Evolutionary conservation across 805 yeast genomes (phyloP).

Genomic region (Helenozyma baotianmanensis): DNA sequence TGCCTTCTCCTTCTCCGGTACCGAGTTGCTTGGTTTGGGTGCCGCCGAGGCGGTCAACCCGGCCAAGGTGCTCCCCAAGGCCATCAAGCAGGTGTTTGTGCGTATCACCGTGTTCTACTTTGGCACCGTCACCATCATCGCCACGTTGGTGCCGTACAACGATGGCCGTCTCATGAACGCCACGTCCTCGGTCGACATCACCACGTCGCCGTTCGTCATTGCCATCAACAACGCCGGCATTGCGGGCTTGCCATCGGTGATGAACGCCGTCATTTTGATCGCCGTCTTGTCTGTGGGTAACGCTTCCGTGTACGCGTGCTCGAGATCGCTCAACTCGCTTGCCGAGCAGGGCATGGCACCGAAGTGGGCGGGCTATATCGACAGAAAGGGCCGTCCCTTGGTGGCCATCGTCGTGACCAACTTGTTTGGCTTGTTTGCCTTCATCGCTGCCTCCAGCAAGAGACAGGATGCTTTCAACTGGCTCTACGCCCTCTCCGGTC

Average conservation of each 20-base stretch:
- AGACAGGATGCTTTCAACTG: constrained; percentile 21
- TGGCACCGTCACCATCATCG: constrained; percentile 38
- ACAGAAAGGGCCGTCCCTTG: constrained; percentile 39
- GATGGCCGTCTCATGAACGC: constrained; percentile 46
- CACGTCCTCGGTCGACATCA: constrained; percentile 43
- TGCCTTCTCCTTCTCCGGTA: constrained; percentile 66
- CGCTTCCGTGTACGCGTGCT: constrained; percentile 68
- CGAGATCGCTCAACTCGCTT: constrained; percentile 63
- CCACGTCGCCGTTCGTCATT: constrained; percentile 74
- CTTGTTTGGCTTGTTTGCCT: constrained; percentile 55
- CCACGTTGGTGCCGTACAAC: constrained; percentile 48
- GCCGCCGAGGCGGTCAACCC: constrained; percentile 64
- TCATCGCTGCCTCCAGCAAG: constrained; percentile 44
- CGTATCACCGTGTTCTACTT: constrained; percentile 58
- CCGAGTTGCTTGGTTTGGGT: constrained; percentile 61
- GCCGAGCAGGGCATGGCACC: constrained; percentile 76
- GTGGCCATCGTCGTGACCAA: constrained; percentile 30
- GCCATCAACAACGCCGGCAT: constrained; percentile 63
- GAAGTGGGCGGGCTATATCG: constrained; percentile 38
- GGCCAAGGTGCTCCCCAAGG: constrained; percentile 56
- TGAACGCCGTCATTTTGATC: constrained; percentile 68
- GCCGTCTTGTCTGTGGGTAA: constrained; percentile 76
- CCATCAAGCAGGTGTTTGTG: constrained; percentile 63
- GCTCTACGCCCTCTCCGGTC: constrained; percentile 24
- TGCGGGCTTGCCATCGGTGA: constrained; percentile 61